phyloP scores from a whole-genome alignment of 1,139 yeast genomes.

The Candida pseudoviswanathii region DNA sequence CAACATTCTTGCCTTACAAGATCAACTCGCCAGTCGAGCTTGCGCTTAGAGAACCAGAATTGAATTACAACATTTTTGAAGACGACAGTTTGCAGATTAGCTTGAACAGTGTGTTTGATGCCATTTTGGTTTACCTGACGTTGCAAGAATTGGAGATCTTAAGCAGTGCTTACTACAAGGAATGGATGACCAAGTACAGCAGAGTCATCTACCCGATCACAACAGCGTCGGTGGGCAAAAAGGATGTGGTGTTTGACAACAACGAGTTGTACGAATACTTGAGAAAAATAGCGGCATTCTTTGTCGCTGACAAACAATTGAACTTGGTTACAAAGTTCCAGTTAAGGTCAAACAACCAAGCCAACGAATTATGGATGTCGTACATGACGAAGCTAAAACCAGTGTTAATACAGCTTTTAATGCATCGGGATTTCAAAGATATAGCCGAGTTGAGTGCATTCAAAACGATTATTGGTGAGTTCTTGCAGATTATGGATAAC shows the following conservation, averaged over 20 bases:
- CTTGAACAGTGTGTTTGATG: conserved; percentile 74
- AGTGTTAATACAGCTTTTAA: conserved; percentile 42
- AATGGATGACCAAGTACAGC: conserved; percentile 73
- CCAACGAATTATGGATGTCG: conserved; percentile 81
- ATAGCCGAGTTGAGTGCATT: conserved; percentile 37
- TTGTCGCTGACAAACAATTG: conserved; percentile 72
- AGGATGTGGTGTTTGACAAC: conserved; percentile 25
- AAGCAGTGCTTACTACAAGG: conserved; percentile 65
- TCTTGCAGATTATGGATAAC: conserved; percentile 76
- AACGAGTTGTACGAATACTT: conserved; percentile 53
- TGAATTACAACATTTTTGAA: conserved; percentile 47
- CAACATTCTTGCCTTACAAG: conserved; percentile 57
- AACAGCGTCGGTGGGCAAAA: conserved; percentile 25
- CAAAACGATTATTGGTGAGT: conserved; percentile 67
- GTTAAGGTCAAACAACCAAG: conserved; percentile 54
- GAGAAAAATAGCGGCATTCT: conserved; percentile 71
- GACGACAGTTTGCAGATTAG: conserved; percentile 53
- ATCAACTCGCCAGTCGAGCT: conserved; percentile 86
- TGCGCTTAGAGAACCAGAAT: conserved; percentile 61
- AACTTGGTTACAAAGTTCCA: conserved; percentile 58
- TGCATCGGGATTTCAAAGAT: conserved; percentile 28
- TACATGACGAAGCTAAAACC: conserved; percentile 62
- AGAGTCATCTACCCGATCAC: conserved; percentile 70
- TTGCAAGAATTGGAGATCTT: conserved; percentile 66
- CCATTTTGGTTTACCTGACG: conserved; percentile 78